A percentile compares a stretch with the other conserved stretches of the same genome.
These are phyloP conservation scores for Hypholoma fasciculare DNA, from an alignment of 768 basidiomycete genomes.

Conservation along the genomic window DNA sequence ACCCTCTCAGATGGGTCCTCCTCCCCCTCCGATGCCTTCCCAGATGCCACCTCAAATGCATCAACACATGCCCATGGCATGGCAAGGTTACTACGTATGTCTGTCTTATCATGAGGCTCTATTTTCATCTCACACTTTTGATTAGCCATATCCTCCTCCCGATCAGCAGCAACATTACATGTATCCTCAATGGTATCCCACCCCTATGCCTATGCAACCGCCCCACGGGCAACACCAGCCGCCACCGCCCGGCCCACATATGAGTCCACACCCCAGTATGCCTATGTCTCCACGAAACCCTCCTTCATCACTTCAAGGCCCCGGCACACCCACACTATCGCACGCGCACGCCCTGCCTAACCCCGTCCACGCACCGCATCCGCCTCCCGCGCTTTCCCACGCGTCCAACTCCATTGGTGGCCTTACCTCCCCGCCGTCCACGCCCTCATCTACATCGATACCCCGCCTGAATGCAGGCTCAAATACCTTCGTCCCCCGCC, in stretches of 20 bases:
- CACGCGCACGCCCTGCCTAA: constrained; percentile 62
- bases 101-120: constrained; percentile 7
- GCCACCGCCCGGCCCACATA: constrained; percentile 62
- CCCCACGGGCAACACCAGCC: too few species aligned
- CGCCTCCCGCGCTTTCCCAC: constrained; percentile 46
- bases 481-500: constrained; percentile 62
- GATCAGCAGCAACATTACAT: constrained; percentile 48
- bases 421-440: constrained; percentile 67
- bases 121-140: constrained; percentile 5
- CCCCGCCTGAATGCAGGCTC: constrained; percentile 65
- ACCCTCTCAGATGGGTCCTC: constrained; percentile 49
- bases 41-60: constrained; percentile 40
- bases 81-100: constrained; percentile 62
- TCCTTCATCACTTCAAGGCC: constrained; percentile 53
- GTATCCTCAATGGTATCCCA: constrained; percentile 39
- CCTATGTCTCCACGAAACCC: constrained; percentile 72
- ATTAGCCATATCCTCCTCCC: constrained; percentile 36
- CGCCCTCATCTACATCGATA: constrained; percentile 53
- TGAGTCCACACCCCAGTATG: constrained; percentile 48
- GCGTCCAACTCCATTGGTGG: constrained; percentile 44
- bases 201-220: constrained; percentile 38
- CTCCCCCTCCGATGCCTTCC: constrained; percentile 18
- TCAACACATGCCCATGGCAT: constrained; percentile 30
- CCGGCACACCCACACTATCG: constrained; percentile 66
- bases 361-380: constrained; percentile 43